These are phyloP conservation scores for Eimeria falciformis DNA, from an alignment of 169 alveolate species.

Conservation along the genomic window DNA sequence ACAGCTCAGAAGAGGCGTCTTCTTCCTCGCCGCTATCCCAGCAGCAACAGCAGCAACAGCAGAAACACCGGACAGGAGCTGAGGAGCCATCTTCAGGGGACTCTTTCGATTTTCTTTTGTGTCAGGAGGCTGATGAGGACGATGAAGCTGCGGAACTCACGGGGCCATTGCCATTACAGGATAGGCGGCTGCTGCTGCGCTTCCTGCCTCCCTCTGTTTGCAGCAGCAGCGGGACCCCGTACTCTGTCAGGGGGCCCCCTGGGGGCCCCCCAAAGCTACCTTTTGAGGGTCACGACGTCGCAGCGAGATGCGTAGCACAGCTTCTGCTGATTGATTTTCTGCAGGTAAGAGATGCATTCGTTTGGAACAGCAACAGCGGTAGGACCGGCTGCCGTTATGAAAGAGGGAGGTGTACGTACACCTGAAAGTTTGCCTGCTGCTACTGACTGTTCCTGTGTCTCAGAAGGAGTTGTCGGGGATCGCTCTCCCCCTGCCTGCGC, in stretches of 20 bases:
- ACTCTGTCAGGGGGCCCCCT: background rate
- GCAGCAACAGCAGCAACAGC: slow-evolving; percentile 1
- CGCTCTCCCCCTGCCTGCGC: background rate
- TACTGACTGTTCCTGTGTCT: background rate
- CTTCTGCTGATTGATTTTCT: slow-evolving; percentile 20
- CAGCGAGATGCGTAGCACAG: slow-evolving; percentile 10
- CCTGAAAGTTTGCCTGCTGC: background rate
- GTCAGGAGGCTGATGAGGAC: background rate
- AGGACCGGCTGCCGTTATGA: background rate
- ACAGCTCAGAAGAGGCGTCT: no score
- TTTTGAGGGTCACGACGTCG: background rate
- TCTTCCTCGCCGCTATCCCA: no score
- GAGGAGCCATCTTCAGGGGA: no score
- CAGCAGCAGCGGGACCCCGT: background rate
- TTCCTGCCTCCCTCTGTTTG: background rate
- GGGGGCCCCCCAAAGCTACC: background rate
- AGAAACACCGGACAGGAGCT: no score
- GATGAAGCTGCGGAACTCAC: background rate
- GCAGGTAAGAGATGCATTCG: background rate
- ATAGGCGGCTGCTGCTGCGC: slow-evolving; percentile 40
- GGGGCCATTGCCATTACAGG: background rate
- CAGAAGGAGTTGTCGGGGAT: background rate
- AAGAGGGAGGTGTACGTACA: background rate
- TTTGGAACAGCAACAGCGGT: background rate
- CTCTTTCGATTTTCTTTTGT: no score